These are phyloP conservation scores for Stagonosporopsis tanaceti DNA, from an alignment of 2,329 filamentous ascomycete genomes.

Conservation along the genomic window DNA sequence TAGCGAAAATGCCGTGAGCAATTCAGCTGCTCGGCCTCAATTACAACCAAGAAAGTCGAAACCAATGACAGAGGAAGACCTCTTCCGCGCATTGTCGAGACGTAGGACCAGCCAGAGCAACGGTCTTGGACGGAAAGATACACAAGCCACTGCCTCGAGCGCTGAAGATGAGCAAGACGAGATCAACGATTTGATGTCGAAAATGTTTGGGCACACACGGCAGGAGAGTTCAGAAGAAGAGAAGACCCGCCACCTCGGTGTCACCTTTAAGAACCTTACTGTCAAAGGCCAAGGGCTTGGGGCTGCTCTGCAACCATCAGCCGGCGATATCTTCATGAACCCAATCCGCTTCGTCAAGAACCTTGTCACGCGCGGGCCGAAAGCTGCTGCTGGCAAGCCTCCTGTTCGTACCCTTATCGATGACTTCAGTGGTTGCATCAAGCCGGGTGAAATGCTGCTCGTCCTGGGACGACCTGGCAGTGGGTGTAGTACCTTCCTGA, in stretches of 20 bases:
- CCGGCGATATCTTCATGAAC: slow-evolving; percentile 68
- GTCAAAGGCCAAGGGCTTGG: slow-evolving; percentile 69
- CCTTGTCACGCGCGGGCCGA: slow-evolving; percentile 54
- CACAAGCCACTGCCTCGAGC: slow-evolving; percentile 32
- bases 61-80: slow-evolving; percentile 59
- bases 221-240: slow-evolving; percentile 73
- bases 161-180: slow-evolving; percentile 58
- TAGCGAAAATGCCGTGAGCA: slow-evolving; percentile 31
- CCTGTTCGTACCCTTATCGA: slow-evolving; percentile 71
- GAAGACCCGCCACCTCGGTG: slow-evolving; percentile 72
- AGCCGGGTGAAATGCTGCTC: slow-evolving; percentile 75
- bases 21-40: slow-evolving; percentile 31
- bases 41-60: slow-evolving; percentile 33
- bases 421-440: slow-evolving; percentile 71
- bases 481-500: slow-evolving; percentile 76
- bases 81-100: slow-evolving; percentile 60
- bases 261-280: slow-evolving; percentile 70
- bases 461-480: slow-evolving; percentile 73
- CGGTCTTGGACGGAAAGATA: slow-evolving; percentile 34
- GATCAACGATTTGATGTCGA: slow-evolving; percentile 70
- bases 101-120: slow-evolving; percentile 53
- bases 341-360: slow-evolving; percentile 64
- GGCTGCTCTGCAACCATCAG: slow-evolving; percentile 68
- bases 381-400: slow-evolving; percentile 55
- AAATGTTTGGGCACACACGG: slow-evolving; percentile 72